phyloP scores from a whole-genome alignment of 805 yeast genomes.

The Blastobotrys robertii region DNA sequence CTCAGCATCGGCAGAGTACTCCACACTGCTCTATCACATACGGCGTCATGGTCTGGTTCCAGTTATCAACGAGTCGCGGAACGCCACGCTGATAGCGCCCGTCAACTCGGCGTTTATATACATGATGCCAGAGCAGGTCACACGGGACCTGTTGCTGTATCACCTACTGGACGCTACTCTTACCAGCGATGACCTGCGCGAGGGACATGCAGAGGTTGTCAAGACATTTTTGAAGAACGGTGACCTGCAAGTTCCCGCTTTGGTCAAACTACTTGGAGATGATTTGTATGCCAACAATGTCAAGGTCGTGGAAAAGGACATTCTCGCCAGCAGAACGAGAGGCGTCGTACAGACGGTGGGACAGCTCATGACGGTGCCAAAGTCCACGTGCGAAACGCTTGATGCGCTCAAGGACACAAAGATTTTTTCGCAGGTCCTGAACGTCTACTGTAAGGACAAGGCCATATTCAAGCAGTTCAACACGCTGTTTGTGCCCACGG shows the following conservation, averaged over 20 bases:
- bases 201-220: slow-evolving; percentile 4
- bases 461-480: slow-evolving; percentile 21
- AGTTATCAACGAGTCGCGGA: slow-evolving; percentile 43
- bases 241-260: slow-evolving; percentile 5
- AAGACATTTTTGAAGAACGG: slow-evolving; percentile 6
- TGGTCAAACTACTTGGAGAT: neutral
- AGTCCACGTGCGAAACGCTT: slow-evolving; percentile 7
- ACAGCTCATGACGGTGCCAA: slow-evolving; percentile 31
- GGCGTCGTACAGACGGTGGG: slow-evolving; percentile 57
- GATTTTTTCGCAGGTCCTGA: slow-evolving; percentile 4
- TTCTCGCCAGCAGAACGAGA: slow-evolving; percentile 50
- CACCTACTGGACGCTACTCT: slow-evolving; percentile 31
- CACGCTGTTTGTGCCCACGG: slow-evolving; percentile 41
- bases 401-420: slow-evolving; percentile 2
- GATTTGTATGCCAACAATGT: slow-evolving; percentile 18
- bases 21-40: slow-evolving; percentile 48
- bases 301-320: slow-evolving; percentile 47
- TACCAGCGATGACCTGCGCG: slow-evolving; percentile 20
- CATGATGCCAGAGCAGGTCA: slow-evolving; percentile 7
- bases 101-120: slow-evolving; percentile 58
- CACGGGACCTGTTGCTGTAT: slow-evolving; percentile 18
- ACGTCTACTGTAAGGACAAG: slow-evolving; percentile 11
- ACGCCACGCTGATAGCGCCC: slow-evolving; percentile 73
- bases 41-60: slow-evolving; percentile 60
- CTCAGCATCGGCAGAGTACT: slow-evolving; percentile 58